These are phyloP conservation scores for Mortierella sp. DNA, from an alignment of 371 early-diverging fungal genomes.

Conservation along the genomic window DNA sequence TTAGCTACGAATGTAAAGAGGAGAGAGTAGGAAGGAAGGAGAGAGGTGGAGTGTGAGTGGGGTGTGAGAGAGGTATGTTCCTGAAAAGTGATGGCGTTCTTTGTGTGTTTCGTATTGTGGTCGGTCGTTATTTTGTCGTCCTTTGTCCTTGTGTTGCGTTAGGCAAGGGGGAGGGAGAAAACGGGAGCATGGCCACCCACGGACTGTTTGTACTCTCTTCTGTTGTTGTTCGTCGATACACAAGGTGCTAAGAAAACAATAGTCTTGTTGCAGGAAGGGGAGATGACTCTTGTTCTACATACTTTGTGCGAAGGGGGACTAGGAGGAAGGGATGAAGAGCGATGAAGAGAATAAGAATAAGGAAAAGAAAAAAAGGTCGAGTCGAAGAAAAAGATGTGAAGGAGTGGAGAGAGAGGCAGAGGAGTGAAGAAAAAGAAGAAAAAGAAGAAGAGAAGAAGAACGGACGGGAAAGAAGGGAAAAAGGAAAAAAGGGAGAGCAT, in stretches of 20 bases:
- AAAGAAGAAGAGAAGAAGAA: background rate
- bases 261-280: background rate
- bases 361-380: background rate
- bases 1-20: background rate
- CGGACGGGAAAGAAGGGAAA: background rate
- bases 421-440: background rate
- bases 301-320: background rate
- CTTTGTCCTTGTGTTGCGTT: background rate
- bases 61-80: background rate
- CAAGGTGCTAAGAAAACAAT: background rate
- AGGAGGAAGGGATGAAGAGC: background rate
- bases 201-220: background rate
- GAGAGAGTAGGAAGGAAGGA: too few species aligned
- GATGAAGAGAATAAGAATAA: background rate
- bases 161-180: background rate
- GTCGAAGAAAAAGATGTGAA: conserved; percentile 1
- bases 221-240: background rate
- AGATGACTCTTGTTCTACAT: conserved; percentile 14
- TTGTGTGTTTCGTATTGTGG: background rate
- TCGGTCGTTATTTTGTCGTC: background rate
- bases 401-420: conserved; percentile 7
- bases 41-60: background rate
- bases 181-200: conserved; percentile 6
- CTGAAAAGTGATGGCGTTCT: conserved; percentile 7
- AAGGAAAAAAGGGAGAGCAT: background rate